Percentiles rank a stretch among this genome's conserved stretches.
Evolutionary conservation across 1,284 basidiomycete genomes (phyloP).

Genomic region (Trichosporon ovoides): DNA sequence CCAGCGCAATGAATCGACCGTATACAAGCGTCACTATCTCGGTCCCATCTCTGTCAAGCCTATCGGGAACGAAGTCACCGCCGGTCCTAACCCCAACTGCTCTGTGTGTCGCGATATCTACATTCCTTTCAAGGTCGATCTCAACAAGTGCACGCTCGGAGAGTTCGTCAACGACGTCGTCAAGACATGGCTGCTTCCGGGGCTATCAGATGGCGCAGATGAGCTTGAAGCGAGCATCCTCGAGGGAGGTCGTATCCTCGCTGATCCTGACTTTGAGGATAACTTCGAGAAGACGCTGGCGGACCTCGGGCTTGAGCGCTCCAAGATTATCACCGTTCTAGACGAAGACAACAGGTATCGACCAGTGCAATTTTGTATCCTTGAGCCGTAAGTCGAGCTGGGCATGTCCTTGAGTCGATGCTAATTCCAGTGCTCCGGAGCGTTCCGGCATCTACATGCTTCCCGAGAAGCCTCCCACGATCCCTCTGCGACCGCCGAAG

Average conservation of each 20-base stretch:
- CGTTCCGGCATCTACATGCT: constrained; percentile 10
- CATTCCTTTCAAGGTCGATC: constrained; percentile 64
- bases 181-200: constrained; percentile 31
- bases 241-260: constrained; percentile 61
- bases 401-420: too few relatives aligned
- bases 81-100: constrained; percentile 67
- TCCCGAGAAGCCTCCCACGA: constrained; percentile 12
- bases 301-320: constrained; percentile 40
- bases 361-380: constrained; percentile 68
- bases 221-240: constrained; percentile 58
- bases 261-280: constrained; percentile 47
- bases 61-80: constrained; percentile 66
- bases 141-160: constrained; percentile 60
- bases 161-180: constrained; percentile 64
- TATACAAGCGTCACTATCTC: constrained; percentile 29
- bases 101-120: constrained; percentile 85
- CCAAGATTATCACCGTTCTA: constrained; percentile 74
- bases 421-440: too few relatives aligned
- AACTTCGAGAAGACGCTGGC: constrained; percentile 41
- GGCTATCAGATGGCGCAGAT: constrained; percentile 68
- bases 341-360: constrained; percentile 63
- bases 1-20: constrained; percentile 48
- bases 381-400: constrained; percentile 65
- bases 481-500: constrained; percentile 11
- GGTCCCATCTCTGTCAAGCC: background rate